Evolutionary conservation across 2,329 filamentous ascomycete genomes (phyloP).

Genomic region (Oidium heveae): DNA sequence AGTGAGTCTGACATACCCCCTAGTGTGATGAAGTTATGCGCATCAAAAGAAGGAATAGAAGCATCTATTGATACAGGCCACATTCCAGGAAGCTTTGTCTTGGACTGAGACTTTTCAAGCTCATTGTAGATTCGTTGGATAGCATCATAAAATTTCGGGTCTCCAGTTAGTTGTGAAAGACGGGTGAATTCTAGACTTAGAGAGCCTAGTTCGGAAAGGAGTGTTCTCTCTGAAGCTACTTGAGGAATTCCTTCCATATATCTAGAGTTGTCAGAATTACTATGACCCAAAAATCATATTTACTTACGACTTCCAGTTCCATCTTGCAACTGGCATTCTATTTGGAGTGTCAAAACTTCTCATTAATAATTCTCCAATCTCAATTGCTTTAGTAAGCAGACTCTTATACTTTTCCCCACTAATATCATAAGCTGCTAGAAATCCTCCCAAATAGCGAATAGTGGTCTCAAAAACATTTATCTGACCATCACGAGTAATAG

Average conservation of each 20-base stretch:
- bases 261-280: constrained; percentile 19
- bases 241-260: constrained; percentile 25
- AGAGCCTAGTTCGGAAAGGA: constrained; percentile 35
- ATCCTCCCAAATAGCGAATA: constrained; percentile 72
- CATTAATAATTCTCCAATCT: constrained; percentile 47
- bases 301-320: constrained; percentile 26
- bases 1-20: constrained; percentile 31
- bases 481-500: constrained; percentile 22
- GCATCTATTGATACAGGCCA: constrained; percentile 31
- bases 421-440: constrained; percentile 70
- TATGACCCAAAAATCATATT: background rate
- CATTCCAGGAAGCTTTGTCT: constrained; percentile 32
- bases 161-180: constrained; percentile 36
- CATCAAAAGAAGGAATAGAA: constrained; percentile 29
- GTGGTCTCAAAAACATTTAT: constrained; percentile 56
- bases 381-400: constrained; percentile 41
- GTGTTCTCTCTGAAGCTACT: constrained; percentile 26
- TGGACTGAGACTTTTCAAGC: constrained; percentile 26
- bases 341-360: constrained; percentile 69
- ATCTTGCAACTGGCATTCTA: constrained; percentile 45
- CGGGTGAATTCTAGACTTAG: constrained; percentile 33
- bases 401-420: constrained; percentile 43
- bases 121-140: constrained; percentile 29
- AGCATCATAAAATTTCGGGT: constrained; percentile 36
- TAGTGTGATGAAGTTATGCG: constrained; percentile 26